phyloP scores from a whole-genome alignment of 768 basidiomycete species.

The Inosperma sp. region DNA sequence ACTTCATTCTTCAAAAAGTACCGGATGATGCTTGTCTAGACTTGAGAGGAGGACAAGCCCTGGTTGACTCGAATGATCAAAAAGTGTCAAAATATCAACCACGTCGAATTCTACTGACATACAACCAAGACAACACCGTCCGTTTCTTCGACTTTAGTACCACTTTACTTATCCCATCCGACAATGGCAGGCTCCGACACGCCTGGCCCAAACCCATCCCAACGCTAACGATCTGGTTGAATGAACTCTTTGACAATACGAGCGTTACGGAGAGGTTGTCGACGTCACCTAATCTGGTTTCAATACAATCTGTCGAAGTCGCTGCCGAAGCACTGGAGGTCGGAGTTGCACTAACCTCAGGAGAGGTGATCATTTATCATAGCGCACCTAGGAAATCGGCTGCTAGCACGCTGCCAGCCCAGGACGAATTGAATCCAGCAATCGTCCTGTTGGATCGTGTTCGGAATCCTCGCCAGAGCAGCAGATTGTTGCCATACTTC shows the following conservation, averaged over 20 bases:
- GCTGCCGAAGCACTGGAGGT: conserved; percentile 56
- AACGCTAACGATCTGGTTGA: conserved; percentile 56
- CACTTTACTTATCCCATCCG: conserved; percentile 50
- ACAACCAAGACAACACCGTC: conserved; percentile 58
- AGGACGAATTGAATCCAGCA: conserved; percentile 40
- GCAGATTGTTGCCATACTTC: conserved; percentile 57
- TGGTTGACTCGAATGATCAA: conserved; percentile 47
- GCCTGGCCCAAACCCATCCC: conserved; percentile 65
- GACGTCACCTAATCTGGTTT: conserved; percentile 10
- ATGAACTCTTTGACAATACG: conserved; percentile 43
- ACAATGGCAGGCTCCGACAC: conserved; percentile 45
- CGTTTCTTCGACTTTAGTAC: conserved; percentile 74
- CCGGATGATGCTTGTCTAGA: conserved; percentile 27
- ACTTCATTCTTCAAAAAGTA: conserved; percentile 28
- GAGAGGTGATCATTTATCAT: conserved; percentile 53
- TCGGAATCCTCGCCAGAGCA: conserved; percentile 26
- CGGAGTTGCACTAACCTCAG: conserved; percentile 48
- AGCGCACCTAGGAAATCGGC: conserved; percentile 23
- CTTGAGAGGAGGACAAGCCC: conserved; percentile 52
- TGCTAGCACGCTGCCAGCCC: conserved; percentile 10
- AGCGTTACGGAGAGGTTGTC: conserved; percentile 29
- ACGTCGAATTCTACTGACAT: conserved; percentile 60
- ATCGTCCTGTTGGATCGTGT: conserved; percentile 52
- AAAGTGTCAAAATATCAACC: conserved; percentile 61
- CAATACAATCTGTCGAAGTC: conserved; percentile 44